Base-by-base conservation (phyloP, 345 rosid species). In the Camelina laxa region DNA sequence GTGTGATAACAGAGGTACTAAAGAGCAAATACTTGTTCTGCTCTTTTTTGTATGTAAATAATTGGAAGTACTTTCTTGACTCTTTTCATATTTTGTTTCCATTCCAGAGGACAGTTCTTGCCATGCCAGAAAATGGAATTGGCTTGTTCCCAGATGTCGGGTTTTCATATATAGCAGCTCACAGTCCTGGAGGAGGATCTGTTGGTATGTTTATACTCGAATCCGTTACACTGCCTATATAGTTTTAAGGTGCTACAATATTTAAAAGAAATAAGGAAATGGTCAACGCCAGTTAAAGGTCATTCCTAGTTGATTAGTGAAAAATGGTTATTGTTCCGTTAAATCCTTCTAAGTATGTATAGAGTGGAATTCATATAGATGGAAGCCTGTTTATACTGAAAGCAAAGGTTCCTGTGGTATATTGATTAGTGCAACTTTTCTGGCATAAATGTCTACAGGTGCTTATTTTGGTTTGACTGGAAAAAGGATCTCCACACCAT, bases 81-180 rank as follows among this genome's bases (percentile, higher is more conserved):
- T 67, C 45, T 13, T 50, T 44, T 35, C 63, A 60, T 59, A 78
- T 85, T 89, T 47, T 1, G 17, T 19, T 9, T 13, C 45, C 19
- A 20, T 66, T 59, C 7, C 45, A 78, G 81, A 78, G 85, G 74
- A 94, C 98, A 4, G 67, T 94, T 54, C 95, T 94, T 49, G 95
- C 98, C 20, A 94, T 94, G 97, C 98, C 97, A 21, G 98, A 94
- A 86, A 94, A 94, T 73, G 97, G 91, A 69, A 94, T 94, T 31
- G 96, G 98, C 75, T 85, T 94, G 84, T 94, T 91, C 71, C 98
- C 98, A 19, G 98, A 94, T 84, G 97, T 94, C 50, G 98, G 98
- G 24, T 94, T 94, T 83, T 86, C 98, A 31, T 85, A 83, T 62
- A 88, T 94, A 58, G 96, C 96, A 16, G 98, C 98, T 75, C 86